Evolutionary conservation across 257 asterid genomes (phyloP), one percentile per base, ranked within the genome.

Genomic region (Henckelia pumila): DNA sequence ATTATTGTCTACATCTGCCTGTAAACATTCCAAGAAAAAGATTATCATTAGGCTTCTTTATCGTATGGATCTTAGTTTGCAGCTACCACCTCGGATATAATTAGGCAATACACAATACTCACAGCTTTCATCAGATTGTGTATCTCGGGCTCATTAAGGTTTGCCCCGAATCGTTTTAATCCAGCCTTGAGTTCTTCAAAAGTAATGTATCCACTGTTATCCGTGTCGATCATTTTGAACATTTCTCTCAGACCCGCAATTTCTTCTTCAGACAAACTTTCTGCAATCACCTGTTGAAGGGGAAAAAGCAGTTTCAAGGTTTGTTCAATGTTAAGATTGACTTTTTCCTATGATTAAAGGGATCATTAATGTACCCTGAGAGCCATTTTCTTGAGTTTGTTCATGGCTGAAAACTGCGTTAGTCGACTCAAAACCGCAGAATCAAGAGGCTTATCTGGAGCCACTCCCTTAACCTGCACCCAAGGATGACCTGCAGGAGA

Each of bases 261-360:
- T 71, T 76, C 80, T 69, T 76, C 80, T 71, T 70, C 76, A 25
- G 80, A 76, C 35, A 76, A 69, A 66, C 73, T 76, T 71, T 76
- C 76, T 16, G 80, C 80, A 60, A 76, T 76, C 35, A 76, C 73
- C 80, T 76, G 63, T 35, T 40, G n/a, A 40, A 14, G 10, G 50
- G 9, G n/a, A 40, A 40, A 40, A 40, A 40, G n/a, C 50, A 40
- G n/a, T 40, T 13, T 40, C 50, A 40, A 40, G 50, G 10, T 40
- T 13, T 40, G 50, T 40, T 40, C 50, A 35, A 35, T 35, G 14
- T 40, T 16, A 29, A 7, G 64, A 28, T 14, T 9, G 28, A 59
- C 22, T 19, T 59, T 3, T 26, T 26, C 23, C 53, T 29, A 2
- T 11, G 37, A 8, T 65, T 26, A 3, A 21, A 26, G n/a, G 10